phyloP scores from a whole-genome alignment of 2,329 filamentous ascomycete species.

The Cladosporium sp. region DNA sequence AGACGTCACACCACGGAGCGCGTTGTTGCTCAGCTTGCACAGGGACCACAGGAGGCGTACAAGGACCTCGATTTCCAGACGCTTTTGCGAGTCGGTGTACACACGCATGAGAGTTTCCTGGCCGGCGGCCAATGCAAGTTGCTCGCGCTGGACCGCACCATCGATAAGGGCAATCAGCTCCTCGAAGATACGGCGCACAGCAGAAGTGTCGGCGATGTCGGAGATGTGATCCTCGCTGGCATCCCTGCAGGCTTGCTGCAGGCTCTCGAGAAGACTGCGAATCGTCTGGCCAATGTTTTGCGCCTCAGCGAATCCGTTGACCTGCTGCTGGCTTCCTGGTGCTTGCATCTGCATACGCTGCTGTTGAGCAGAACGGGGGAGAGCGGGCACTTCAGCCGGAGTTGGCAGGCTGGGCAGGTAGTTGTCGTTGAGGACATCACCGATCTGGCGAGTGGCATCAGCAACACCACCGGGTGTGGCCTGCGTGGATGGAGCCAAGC shows the following conservation, averaged over 20 bases:
- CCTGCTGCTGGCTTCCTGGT: conserved; percentile 37
- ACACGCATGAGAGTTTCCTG: conserved; percentile 43
- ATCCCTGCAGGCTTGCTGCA: conserved; percentile 53
- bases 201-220: conserved; percentile 51
- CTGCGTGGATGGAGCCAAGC: conserved; percentile 47
- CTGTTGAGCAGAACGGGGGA: conserved; percentile 52
- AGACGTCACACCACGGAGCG: conserved; percentile 50
- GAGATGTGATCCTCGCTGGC: conserved; percentile 54
- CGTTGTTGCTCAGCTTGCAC: conserved; percentile 56
- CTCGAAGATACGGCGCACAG: conserved; percentile 55
- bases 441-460: conserved; percentile 56
- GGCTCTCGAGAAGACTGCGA: conserved; percentile 51
- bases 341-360: conserved; percentile 40
- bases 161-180: conserved; percentile 52
- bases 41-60: conserved; percentile 57
- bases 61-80: conserved; percentile 59
- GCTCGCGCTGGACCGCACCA: conserved; percentile 51
- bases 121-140: conserved; percentile 51
- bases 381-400: conserved; percentile 57
- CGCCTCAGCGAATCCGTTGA: conserved; percentile 58
- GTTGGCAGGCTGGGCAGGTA: conserved; percentile 60
- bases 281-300: conserved; percentile 50
- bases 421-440: conserved; percentile 57
- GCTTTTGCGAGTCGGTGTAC: conserved; percentile 50
- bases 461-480: conserved; percentile 34